phyloP scores from a whole-genome alignment of 2,329 filamentous ascomycete species.

The Cladosporium halotolerans region DNA sequence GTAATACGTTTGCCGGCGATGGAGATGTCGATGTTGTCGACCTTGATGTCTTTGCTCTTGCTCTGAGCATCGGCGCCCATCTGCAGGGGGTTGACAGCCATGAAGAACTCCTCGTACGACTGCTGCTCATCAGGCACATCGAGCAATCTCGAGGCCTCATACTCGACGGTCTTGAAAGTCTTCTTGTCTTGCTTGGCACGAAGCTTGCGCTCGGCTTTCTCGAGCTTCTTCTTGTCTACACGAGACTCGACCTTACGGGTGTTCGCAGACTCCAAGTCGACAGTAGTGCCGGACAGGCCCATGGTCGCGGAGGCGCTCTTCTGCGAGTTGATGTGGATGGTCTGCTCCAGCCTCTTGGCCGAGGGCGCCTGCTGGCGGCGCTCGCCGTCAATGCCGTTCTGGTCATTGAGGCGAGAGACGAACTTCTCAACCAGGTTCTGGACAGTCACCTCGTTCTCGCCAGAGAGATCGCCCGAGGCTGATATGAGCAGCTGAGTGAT shows the following conservation, averaged over 20 bases:
- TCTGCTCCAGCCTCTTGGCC: conserved; percentile 83
- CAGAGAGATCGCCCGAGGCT: conserved; percentile 76
- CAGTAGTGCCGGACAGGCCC: conserved; percentile 72
- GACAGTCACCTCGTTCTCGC: conserved; percentile 69
- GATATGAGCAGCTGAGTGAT: conserved; percentile 88
- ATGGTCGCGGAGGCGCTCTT: conserved; percentile 94
- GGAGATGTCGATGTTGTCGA: conserved; percentile 91
- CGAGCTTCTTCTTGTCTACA: conserved; percentile 96
- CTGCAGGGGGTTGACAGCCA: conserved; percentile 96
- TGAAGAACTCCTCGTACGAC: conserved; percentile 99
- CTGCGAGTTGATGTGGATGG: conserved; percentile 88
- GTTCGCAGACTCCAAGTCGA: conserved; percentile 92
- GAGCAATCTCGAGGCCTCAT: conserved; percentile 86
- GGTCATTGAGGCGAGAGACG: conserved; percentile 71
- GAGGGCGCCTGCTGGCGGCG: conserved; percentile 64
- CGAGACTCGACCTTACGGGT: conserved; percentile 91
- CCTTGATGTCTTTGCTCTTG: conserved; percentile 98
- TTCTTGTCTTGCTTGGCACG: conserved; percentile 98
- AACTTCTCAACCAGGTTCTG: conserved; percentile 82
- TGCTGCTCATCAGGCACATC: conserved; percentile 75
- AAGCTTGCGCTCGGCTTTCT: conserved; percentile 97
- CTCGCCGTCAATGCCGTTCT: conserved; percentile 62
- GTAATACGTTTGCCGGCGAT: conserved; percentile 86
- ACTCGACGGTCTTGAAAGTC: conserved; percentile 95
- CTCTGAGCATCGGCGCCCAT: conserved; percentile 59